Evolutionary conservation across 108 stramenopile species (phyloP), one percentile per base, ranked within the genome.

Genomic region (Tribonema minus): DNA sequence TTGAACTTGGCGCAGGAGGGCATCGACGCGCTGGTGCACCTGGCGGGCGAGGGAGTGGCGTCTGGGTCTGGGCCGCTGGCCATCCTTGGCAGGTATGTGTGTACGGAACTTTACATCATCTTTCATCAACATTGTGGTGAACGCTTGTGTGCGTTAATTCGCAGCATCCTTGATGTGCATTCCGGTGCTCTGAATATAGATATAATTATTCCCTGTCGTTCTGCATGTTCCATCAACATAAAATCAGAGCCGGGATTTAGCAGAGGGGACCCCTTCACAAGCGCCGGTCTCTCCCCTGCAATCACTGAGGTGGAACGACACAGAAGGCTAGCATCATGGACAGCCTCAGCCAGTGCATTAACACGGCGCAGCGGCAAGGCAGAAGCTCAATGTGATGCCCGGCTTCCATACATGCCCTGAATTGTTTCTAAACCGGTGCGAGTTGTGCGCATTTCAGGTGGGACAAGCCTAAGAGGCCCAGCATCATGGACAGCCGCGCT

Each of bases 21-120:
- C 26, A 5, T 58, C 4, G 70, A 71, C 34, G 70, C 58, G 7
- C 3, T 71, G 3, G 34, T 71, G 4, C 70, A 71, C 58, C 58
- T 71, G 4, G 70, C 70, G 3, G 70, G 70, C 6, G 70, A 71
- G 30, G 61, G 61, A 5, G 70, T 71, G 54, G 70, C 70, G 3
- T 9, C 6, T 6, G 70, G 70, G 3, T 33, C 3, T 3, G 70
- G 70, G 33, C 70, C 41, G n/a, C 61, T 71, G 60, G 70, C 70
- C 4, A 28, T 58, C 27, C 2, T 23, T 4, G 70, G 70, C 58
- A 33, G 38, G 32, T 71, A 54, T 54, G 9, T 9, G 15, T 54
- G 20, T 54, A 20, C 20, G 20, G 9, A 54, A 54, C 46, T 54
- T 54, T 54, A 20, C 46, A n/a, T n/a, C n/a, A n/a, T n/a, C n/a